Conservation (phyloP, 2,329 filamentous ascomycete species). For the Graphium sp. region DNA sequence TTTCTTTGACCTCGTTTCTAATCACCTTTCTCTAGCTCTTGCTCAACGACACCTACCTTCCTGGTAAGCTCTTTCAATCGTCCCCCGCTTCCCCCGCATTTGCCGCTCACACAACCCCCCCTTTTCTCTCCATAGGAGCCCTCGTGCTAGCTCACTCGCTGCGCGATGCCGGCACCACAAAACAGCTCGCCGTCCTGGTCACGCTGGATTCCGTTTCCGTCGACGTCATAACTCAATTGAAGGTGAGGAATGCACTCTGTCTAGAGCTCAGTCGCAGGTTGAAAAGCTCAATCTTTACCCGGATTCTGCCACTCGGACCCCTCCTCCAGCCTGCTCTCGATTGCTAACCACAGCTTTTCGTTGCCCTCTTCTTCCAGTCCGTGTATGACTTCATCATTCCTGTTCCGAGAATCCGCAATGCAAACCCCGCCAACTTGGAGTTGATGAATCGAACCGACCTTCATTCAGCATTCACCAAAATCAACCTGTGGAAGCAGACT, state of each 20-base stretch:
- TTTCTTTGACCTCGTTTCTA: constrained; percentile 6
- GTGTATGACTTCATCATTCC: constrained; percentile 83
- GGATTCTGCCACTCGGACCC: constrained; percentile 1
- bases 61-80: constrained; percentile 42
- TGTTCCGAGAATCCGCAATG: constrained; percentile 64
- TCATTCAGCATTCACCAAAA: constrained; percentile 89
- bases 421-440: constrained; percentile 63
- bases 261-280: neutral
- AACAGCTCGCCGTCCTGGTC: constrained; percentile 72
- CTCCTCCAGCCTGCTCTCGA: too few species aligned
- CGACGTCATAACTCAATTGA: constrained; percentile 62
- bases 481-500: constrained; percentile 79
- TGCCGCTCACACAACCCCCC: neutral
- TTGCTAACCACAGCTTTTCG: too few species aligned
- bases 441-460: constrained; percentile 87
- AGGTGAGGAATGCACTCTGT: constrained; percentile 28
- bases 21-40: constrained; percentile 48
- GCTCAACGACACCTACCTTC: constrained; percentile 81
- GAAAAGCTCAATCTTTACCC: too few species aligned
- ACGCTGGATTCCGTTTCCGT: constrained; percentile 64
- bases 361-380: constrained; percentile 28
- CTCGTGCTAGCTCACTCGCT: constrained; percentile 89
- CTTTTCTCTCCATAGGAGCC: constrained; percentile 43
- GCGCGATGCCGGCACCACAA: constrained; percentile 73
- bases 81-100: neutral